Evolutionary conservation across 1,284 basidiomycete species (phyloP).

Genomic region (Trichosporon sp.): DNA sequence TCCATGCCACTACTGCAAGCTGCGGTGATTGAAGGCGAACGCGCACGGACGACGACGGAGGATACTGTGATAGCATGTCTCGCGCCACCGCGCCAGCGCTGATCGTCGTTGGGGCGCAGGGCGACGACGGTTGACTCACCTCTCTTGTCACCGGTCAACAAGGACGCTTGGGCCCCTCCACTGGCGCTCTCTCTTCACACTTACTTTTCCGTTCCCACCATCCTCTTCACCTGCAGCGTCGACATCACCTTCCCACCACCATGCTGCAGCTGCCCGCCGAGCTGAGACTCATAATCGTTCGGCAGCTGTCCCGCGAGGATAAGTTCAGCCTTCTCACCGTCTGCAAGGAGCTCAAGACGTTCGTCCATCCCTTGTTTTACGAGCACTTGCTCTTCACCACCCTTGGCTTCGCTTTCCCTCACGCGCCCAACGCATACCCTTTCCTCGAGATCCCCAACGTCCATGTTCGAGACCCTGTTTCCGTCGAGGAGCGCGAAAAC

Average conservation of each 20-base stretch:
- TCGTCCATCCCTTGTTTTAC: not conserved
- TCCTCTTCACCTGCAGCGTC: not conserved
- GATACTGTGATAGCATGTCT: not conserved
- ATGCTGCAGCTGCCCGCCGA: not conserved
- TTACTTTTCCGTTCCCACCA: not conserved
- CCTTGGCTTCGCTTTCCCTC: not conserved
- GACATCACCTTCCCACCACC: not conserved
- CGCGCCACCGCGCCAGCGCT: not conserved
- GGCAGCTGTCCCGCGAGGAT: not conserved
- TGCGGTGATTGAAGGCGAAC: no score
- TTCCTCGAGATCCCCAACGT: not conserved
- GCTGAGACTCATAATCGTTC: not conserved
- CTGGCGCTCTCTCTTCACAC: not conserved
- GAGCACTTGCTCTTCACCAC: not conserved
- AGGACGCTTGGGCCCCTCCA: no score
- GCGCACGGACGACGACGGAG: not conserved
- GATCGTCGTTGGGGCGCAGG: not conserved
- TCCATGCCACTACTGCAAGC: no score
- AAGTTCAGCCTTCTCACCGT: not conserved
- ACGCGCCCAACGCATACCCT: not conserved
- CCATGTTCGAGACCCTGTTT: not conserved
- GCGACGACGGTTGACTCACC: not conserved
- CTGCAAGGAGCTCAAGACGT: not conserved
- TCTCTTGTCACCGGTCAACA: not conserved
- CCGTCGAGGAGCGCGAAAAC: not conserved